Conservation (phyloP, 2,329 filamentous ascomycete species). For the Rutstroemia sp. region DNA sequence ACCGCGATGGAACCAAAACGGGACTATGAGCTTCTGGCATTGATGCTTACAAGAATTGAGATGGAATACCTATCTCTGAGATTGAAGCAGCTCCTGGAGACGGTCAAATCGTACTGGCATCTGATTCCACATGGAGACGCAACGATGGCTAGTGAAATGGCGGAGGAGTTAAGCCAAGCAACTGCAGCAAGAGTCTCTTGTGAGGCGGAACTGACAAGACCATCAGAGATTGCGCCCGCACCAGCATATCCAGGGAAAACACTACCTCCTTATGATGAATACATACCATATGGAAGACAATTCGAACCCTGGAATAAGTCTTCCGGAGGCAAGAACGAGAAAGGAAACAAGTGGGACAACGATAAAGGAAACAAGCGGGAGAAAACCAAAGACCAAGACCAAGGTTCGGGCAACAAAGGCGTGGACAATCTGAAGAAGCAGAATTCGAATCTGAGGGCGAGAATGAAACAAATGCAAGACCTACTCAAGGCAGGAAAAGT, state of each 20-base stretch:
- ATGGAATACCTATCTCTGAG: slow-evolving; percentile 4
- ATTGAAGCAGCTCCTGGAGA: slow-evolving; percentile 4
- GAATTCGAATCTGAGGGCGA: background rate
- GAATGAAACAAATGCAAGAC: background rate
- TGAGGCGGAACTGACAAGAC: slow-evolving; percentile 1
- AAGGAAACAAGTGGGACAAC: background rate
- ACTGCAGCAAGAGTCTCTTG: slow-evolving; percentile 1
- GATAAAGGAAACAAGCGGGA: background rate
- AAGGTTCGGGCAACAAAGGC: background rate
- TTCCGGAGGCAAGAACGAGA: background rate
- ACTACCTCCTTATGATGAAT: background rate
- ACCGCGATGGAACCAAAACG: background rate
- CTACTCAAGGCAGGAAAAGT: background rate
- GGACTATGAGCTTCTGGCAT: background rate
- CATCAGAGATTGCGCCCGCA: slow-evolving; percentile 6
- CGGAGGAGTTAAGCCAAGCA: background rate
- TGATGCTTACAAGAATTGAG: slow-evolving; percentile 8
- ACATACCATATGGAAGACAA: slow-evolving; percentile 2
- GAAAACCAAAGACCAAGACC: background rate
- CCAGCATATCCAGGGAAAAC: slow-evolving; percentile 7
- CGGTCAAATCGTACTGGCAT: background rate
- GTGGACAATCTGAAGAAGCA: background rate
- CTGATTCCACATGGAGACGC: background rate
- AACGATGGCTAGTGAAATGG: background rate
- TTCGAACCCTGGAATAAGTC: background rate